Percentiles rank a stretch among this genome's conserved stretches.
Evolutionary conservation across 2,329 filamentous ascomycete species (phyloP).

Genomic region (Fusarium sp.): DNA sequence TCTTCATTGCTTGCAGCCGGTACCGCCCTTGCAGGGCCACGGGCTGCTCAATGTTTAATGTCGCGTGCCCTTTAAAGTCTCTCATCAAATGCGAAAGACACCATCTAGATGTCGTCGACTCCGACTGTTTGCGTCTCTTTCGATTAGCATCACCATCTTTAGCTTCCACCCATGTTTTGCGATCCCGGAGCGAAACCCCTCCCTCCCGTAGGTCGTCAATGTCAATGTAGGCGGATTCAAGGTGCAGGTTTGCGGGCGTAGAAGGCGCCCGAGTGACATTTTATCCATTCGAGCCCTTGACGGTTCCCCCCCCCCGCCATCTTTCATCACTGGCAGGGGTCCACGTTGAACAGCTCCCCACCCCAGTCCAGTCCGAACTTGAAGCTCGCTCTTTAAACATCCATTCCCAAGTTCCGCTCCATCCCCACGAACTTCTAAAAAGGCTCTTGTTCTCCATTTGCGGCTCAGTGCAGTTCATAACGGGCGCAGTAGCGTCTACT

Average conservation of each 20-base stretch:
- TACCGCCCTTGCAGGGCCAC: neutral
- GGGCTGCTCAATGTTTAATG: slow-evolving; percentile 19
- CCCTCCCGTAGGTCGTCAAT: neutral
- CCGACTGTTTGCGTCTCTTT: neutral
- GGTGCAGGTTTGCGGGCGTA: slow-evolving; percentile 42
- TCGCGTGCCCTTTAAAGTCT: slow-evolving; percentile 23
- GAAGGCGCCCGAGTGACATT: slow-evolving; percentile 25
- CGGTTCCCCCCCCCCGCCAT: slow-evolving; percentile 3
- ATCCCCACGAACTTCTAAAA: neutral
- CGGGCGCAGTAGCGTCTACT: neutral
- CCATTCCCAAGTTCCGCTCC: neutral
- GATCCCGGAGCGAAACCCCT: neutral
- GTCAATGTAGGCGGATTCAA: slow-evolving; percentile 34
- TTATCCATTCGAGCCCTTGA: slow-evolving; percentile 11
- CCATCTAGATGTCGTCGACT: neutral
- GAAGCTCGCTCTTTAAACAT: neutral
- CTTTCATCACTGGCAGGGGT: slow-evolving; percentile 1
- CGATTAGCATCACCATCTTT: neutral
- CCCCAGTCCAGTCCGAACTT: neutral
- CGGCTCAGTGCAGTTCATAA: slow-evolving; percentile 4
- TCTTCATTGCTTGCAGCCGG: neutral
- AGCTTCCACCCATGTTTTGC: neutral
- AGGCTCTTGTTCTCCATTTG: neutral
- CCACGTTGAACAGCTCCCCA: neutral
- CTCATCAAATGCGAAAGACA: neutral